Conservation (phyloP, 805 yeast genomes). For the Yarrowia keelungensis region DNA sequence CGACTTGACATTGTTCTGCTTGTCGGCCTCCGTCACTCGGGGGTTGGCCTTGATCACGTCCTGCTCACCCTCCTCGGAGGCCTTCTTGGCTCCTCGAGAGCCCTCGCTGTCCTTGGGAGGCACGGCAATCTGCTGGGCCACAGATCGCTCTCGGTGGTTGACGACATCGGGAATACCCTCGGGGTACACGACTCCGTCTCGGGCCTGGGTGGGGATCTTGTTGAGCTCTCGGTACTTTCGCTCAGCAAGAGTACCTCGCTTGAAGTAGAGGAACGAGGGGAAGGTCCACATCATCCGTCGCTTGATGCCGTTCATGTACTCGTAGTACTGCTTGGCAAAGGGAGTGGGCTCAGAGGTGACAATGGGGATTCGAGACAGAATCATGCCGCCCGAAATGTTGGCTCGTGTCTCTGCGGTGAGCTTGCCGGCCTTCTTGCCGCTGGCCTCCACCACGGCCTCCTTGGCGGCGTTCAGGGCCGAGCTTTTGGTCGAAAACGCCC, state of each 20-base stretch:
- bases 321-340: conserved; percentile 76
- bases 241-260: conserved; percentile 87
- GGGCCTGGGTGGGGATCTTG: conserved; percentile 72
- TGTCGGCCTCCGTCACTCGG: conserved; percentile 80
- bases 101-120: conserved; percentile 61
- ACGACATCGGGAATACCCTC: conserved; percentile 85
- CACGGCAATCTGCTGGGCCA: conserved; percentile 76
- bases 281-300: conserved; percentile 96
- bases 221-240: conserved; percentile 79
- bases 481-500: conserved; percentile 37
- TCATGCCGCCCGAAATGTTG: conserved; percentile 52
- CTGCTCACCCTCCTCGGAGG: conserved; percentile 45
- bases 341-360: conserved; percentile 76
- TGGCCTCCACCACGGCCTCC: conserved; percentile 23
- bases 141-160: conserved; percentile 87
- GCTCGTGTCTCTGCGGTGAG: conserved; percentile 33
- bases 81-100: conserved; percentile 40
- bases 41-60: conserved; percentile 68
- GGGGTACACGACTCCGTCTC: conserved; percentile 79
- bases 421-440: conserved; percentile 25
- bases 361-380: conserved; percentile 83
- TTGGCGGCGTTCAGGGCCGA: conserved; percentile 28
- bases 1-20: conserved; percentile 63
- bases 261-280: conserved; percentile 90
- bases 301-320: conserved; percentile 85